Evolutionary conservation across 768 basidiomycete species (phyloP), one percentile per base, ranked within the genome.

Genomic region (Coprinellus micaceus): DNA sequence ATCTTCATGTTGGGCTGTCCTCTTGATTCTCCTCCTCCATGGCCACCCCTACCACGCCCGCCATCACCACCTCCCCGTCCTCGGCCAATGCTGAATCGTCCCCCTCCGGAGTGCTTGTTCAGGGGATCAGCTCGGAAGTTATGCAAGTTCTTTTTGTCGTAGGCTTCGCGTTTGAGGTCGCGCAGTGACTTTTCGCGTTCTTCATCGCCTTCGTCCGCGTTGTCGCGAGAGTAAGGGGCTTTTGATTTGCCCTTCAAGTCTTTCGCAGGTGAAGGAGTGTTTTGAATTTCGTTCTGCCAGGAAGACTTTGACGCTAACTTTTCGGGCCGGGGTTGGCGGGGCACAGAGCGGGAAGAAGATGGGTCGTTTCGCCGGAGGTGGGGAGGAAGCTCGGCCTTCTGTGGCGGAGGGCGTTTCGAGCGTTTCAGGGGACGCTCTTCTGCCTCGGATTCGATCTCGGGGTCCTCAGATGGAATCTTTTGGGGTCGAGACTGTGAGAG

Each of bases 1-100:
- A 89, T 71, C 64, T 87, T 89, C 93, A 96, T 94, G 66, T 79
- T 73, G 21, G 81, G 78, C 53, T 81, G 78, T n/a, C 76, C 78
- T 57, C 73, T 69, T 40, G 76, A 73, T 60, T 67, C 70, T 50
- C 69, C 70, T 39, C 70, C 66, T 54, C 65, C 63, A 54, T 15
- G n/a, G 5, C 15, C 15, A 21, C 40, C 40, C 7, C 40, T 43
- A 7, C 40, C 40, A 6, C 13, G 33, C 33, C 33, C 33, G 6
- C 64, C 63, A 52, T 63, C 59, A 30, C 62, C 62, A 58, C 67
- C 65, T 47, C 56, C 51, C 29, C 58, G 44, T 43, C 37, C 58
- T 52, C 56, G 60, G 29, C 11, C 19, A 29, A 13, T 33, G 24
- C 15, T 22, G 51, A 46, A 13, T 29, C n/a, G 17, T 44, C 41